Evolutionary conservation across 352 stramenopile genomes (phyloP).

Genomic region (Pythium biforme): DNA sequence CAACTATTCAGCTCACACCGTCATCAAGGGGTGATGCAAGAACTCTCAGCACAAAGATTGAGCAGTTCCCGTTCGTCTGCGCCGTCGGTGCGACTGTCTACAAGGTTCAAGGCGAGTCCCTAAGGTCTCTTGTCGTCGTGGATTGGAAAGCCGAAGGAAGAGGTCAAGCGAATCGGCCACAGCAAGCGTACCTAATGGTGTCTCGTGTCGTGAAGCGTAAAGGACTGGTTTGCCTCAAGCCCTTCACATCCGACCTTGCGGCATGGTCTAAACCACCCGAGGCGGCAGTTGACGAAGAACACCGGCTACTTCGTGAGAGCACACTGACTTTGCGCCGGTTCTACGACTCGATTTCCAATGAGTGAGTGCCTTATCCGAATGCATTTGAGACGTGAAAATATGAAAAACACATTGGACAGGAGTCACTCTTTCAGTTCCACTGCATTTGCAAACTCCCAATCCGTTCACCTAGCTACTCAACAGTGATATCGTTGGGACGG

Average conservation of each 20-base stretch:
- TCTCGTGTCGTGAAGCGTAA: background rate
- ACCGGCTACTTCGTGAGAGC: background rate
- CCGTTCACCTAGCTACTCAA: too few relatives aligned
- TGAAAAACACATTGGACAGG: too few relatives aligned
- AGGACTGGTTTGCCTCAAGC: background rate
- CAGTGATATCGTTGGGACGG: background rate
- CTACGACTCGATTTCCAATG: too few relatives aligned
- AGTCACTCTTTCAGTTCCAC: too few relatives aligned
- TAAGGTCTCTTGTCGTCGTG: background rate
- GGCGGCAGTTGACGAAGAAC: background rate
- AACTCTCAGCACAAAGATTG: background rate
- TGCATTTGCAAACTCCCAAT: too few relatives aligned
- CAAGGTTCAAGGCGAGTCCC: conserved; percentile 13
- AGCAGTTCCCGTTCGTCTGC: conserved; percentile 12
- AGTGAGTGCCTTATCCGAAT: too few relatives aligned
- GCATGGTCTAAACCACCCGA: background rate
- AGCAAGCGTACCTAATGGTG: conserved; percentile 16
- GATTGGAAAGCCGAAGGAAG: background rate
- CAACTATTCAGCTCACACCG: background rate
- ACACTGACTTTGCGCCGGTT: too few relatives aligned
- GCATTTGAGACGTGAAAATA: too few relatives aligned
- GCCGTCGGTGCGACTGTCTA: conserved; percentile 2
- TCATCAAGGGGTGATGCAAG: background rate
- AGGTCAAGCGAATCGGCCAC: conserved; percentile 2
- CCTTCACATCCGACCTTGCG: background rate